Evolutionary conservation across 140 eudicot genomes (phyloP), one percentile per base, ranked within the genome.

Genomic region (Anethum foeniculum): DNA sequence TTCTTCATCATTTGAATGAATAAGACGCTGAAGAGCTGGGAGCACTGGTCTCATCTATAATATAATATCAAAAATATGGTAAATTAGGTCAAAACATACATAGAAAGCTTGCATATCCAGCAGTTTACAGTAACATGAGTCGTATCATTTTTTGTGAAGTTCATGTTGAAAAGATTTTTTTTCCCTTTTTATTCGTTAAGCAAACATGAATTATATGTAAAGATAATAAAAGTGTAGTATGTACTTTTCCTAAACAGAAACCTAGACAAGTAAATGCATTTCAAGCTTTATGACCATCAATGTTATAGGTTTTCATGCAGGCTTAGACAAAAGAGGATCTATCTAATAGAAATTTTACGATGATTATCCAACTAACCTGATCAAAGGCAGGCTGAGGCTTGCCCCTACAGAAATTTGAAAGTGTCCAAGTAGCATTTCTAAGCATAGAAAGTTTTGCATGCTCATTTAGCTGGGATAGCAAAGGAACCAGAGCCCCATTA

Each of bases 391-490:
- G 87, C 77, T 83, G 87, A 2, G 90, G 90, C 81, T 86, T 86
- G 83, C 90, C 87, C 60, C 87, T 81, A 84, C 90, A 86, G 76
- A 86, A 86, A 56, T 86, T 86, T 27, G 90, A 84, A 21, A 86
- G 77, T 3, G 90, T 86, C 90, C 90, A 86, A 11, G 90, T 86
- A 23, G 90, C 90, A 84, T 86, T 86, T 79, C 90, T 86, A 44
- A 86, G 83, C 90, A 86, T 86, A 30, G 90, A 86, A 14, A 86
- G 77, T 62, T 86, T 86, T 28, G 90, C 83, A 86, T 84, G 79
- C 82, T 84, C 87, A 84, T 86, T 83, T n/a, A 86, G 81, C 87
- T 86, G 90, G n/a, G 85, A 75, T 39, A 86, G 75, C 83, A 86
- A 79, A 41, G 90, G 90, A 51, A 68, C 54, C 77, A 86, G 56